phyloP scores from a whole-genome alignment of 2,329 filamentous ascomycete species.

The Diplodia mutila region DNA sequence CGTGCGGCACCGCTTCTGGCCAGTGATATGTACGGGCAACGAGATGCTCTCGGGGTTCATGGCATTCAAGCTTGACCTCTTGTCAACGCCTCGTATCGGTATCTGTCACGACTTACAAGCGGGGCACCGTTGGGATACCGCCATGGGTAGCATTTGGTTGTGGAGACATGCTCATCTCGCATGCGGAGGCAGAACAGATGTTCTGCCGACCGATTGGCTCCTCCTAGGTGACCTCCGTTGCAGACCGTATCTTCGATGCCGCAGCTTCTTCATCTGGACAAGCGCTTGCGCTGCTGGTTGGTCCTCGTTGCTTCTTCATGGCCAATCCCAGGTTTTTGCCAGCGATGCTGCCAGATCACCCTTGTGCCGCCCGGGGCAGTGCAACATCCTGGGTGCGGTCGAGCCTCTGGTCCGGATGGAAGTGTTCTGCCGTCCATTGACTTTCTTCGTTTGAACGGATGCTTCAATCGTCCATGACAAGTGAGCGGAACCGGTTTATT shows the following conservation, averaged over 20 bases:
- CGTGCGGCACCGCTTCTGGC: not conserved
- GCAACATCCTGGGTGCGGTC: too few relatives aligned
- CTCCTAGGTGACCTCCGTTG: not conserved
- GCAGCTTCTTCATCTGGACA: not conserved
- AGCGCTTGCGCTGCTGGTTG: not conserved
- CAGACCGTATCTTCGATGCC: not conserved
- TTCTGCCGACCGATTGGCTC: not conserved
- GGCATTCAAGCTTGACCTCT: not conserved
- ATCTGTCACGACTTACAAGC: not conserved
- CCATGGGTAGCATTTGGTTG: not conserved
- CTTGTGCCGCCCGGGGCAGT: too few relatives aligned
- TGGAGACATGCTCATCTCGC: not conserved
- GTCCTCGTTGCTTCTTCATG: not conserved
- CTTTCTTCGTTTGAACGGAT: too few relatives aligned
- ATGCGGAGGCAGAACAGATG: not conserved
- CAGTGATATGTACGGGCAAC: not conserved
- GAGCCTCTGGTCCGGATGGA: too few relatives aligned
- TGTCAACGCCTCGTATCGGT: too few relatives aligned
- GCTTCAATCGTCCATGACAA: too few relatives aligned
- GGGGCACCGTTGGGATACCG: not conserved
- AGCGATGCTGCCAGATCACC: not conserved
- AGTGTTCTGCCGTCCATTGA: too few relatives aligned
- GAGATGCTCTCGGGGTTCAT: not conserved
- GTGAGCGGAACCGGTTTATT: too few relatives aligned
- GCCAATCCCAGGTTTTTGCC: not conserved